These are phyloP conservation scores for Mycena leptocephala DNA, from an alignment of 768 basidiomycete species.

Conservation along the genomic window DNA sequence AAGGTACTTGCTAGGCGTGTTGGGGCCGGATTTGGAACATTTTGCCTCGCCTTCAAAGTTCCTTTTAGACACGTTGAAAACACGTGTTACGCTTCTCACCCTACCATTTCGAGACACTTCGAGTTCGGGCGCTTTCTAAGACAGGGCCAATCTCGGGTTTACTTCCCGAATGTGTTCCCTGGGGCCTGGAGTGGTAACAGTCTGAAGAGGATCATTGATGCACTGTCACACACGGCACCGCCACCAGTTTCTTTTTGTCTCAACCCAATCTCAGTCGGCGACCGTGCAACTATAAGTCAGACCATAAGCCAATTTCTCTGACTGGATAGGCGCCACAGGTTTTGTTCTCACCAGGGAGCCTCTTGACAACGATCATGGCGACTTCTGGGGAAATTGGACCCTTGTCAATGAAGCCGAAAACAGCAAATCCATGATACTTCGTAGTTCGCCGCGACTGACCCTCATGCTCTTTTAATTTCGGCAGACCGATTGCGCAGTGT, in stretches of 20 bases:
- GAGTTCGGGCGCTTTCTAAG: slow-evolving; percentile 8
- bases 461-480: slow-evolving; percentile 21
- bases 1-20: slow-evolving; percentile 17
- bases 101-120: slow-evolving; percentile 27
- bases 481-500: not conserved
- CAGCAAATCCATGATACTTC: not conserved
- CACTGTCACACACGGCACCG: not conserved
- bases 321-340: too few species aligned
- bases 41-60: slow-evolving; percentile 20
- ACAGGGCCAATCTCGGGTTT: slow-evolving; percentile 3
- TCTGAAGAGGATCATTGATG: too few species aligned
- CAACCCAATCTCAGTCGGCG: too few species aligned
- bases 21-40: slow-evolving; percentile 29
- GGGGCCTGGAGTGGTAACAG: too few species aligned
- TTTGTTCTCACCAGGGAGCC: too few species aligned
- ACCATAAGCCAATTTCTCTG: too few species aligned
- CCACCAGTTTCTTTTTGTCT: too few species aligned
- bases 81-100: slow-evolving; percentile 16
- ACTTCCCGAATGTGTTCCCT: not conserved
- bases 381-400: too few species aligned
- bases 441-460: not conserved
- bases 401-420: not conserved
- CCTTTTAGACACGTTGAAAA: slow-evolving; percentile 20
- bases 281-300: too few species aligned
- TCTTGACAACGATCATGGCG: too few species aligned